Conservation (phyloP, 345 rosid genomes). For the Lenwebbia sp. region DNA sequence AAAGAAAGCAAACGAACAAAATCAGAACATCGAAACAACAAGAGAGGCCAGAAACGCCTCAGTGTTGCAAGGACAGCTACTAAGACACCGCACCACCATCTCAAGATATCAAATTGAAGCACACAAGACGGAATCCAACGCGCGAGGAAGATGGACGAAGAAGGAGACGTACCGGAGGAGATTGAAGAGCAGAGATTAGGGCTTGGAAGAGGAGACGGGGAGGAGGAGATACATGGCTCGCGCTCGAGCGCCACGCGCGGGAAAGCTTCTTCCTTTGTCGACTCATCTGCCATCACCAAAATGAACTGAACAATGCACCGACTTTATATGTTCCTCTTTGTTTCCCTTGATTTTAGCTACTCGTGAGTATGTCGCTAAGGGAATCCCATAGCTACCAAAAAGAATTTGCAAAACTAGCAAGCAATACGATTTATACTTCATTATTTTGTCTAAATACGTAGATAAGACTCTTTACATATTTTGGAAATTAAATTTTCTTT, state of each 20-base stretch:
- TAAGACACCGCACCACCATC: neutral
- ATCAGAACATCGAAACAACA: neutral
- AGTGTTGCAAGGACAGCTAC: neutral
- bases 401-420: no score
- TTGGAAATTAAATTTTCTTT: no score
- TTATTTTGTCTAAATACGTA: no score
- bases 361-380: no score
- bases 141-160: neutral
- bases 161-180: neutral
- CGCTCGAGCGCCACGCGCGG: neutral
- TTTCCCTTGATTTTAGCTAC: neutral
- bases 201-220: neutral
- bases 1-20: neutral
- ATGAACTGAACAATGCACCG: neutral
- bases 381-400: no score
- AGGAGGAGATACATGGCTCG: neutral
- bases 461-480: no score
- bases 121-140: neutral
- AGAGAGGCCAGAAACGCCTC: neutral
- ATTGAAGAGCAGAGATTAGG: neutral
- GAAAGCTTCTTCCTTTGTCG: neutral
- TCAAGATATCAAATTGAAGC: neutral
- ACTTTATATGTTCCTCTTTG: neutral
- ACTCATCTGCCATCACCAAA: neutral
- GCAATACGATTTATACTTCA: no score